A percentile compares a stretch with the other conserved stretches of the same genome.
Evolutionary conservation across 2,329 filamentous ascomycete genomes (phyloP).

Genomic region (Endothia cerciana): DNA sequence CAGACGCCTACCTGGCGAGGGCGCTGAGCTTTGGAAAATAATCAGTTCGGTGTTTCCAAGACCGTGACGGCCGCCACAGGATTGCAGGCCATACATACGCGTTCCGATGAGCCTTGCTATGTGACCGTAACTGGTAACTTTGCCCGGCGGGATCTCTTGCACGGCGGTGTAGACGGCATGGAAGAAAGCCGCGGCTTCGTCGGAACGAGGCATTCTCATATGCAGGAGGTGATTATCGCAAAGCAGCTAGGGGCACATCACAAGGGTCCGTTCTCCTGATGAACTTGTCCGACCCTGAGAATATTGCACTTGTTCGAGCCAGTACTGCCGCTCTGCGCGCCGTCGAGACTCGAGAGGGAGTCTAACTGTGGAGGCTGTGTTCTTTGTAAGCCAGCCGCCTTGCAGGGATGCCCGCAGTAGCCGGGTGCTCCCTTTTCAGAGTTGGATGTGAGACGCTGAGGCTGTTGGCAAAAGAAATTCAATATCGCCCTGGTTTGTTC

Average conservation of each 20-base stretch:
- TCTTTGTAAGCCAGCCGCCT: constrained; percentile 9
- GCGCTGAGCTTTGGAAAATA: constrained; percentile 59
- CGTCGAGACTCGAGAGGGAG: too few relatives aligned
- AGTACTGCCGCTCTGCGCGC: too few relatives aligned
- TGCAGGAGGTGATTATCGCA: not conserved
- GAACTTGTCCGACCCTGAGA: not conserved
- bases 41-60: not conserved
- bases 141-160: constrained; percentile 81
- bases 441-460: too few relatives aligned
- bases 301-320: too few relatives aligned
- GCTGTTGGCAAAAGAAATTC: not conserved
- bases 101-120: constrained; percentile 74
- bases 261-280: not conserved
- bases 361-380: not conserved
- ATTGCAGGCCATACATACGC: constrained; percentile 54
- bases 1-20: constrained; percentile 87
- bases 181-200: constrained; percentile 77
- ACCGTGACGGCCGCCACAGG: not conserved
- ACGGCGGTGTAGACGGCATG: constrained; percentile 79
- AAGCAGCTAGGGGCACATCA: not conserved
- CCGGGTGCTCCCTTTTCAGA: too few relatives aligned
- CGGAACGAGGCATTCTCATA: constrained; percentile 68
- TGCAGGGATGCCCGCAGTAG: not conserved
- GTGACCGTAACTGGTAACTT: constrained; percentile 86
- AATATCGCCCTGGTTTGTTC: not conserved